Conservation (phyloP, 495 filamentous ascomycete genomes). For the Podospora pseudopauciseta region DNA sequence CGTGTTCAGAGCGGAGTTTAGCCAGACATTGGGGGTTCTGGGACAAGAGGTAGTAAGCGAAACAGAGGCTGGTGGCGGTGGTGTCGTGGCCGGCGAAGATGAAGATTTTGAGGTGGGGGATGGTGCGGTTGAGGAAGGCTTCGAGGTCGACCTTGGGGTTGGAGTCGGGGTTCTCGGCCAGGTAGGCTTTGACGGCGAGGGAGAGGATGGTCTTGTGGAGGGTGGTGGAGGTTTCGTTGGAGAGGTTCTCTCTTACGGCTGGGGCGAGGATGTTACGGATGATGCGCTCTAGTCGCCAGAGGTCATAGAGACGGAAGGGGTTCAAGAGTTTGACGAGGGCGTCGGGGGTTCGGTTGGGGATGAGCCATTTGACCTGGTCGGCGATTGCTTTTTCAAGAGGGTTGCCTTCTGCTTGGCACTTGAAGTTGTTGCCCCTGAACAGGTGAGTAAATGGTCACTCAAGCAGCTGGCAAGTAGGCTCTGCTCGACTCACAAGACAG, state of each 20-base stretch:
- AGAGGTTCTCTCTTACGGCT: not conserved
- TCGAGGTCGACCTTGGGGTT: conserved; percentile 9
- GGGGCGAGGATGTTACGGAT: not conserved
- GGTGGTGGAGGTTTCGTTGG: not conserved
- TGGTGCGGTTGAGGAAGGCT: not conserved
- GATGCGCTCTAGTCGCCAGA: not conserved
- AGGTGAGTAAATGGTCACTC: no score
- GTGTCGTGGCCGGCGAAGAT: conserved; percentile 47
- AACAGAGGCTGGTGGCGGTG: conserved; percentile 33
- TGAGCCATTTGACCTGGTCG: not conserved
- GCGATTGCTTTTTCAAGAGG: not conserved
- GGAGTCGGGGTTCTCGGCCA: conserved; percentile 13
- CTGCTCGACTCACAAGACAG: not conserved
- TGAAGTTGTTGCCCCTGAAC: not conserved
- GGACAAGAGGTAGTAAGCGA: conserved; percentile 39
- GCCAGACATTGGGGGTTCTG: conserved; percentile 34
- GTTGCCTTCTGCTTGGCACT: not conserved
- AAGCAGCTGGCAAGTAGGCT: no score
- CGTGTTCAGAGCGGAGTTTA: conserved; percentile 41
- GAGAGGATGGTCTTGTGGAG: conserved; percentile 50
- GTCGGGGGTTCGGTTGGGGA: not conserved
- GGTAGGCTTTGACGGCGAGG: conserved; percentile 25
- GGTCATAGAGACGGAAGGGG: not conserved
- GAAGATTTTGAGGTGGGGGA: conserved; percentile 35
- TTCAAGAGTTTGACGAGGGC: not conserved